Evolutionary conservation across 176 grass and related monocot species (phyloP), one percentile per base, ranked within the genome.

Genomic region (Avena eriantha): DNA sequence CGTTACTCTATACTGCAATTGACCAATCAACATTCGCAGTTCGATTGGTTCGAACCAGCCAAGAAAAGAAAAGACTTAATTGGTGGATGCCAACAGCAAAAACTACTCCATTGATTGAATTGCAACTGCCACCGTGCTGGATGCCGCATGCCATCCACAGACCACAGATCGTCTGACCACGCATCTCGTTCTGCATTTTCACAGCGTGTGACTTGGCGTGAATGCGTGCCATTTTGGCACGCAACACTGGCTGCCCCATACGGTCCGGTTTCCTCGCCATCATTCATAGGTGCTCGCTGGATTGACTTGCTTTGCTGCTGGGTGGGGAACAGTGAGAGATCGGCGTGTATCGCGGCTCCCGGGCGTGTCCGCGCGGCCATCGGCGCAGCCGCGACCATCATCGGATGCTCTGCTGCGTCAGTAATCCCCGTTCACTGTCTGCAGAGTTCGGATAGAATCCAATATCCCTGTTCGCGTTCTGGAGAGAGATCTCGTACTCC

Each of bases 371-470:
- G 77, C 83, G 36, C 41, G 18, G 77, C 83, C 43, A 68, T 8
- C 48, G n/a, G 39, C 43, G 46, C 43, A 63, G 63, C 18, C 51
- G 68, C 69, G 41, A 70, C 72, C 88, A 77, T 86, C 29, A 29
- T 29, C 56, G 85, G 89, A 87, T 80, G 85, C 85, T 73, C 89
- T 49, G 67, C 66, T n/a, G 75, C 74, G 56, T 66, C 80, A 7
- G 75, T 18, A 39, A 80, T 80, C 68, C 68, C 10, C 58, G 75
- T 69, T 7, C 47, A 36, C 80, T 84, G 85, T 91, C 80, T 74
- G 76, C 36, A 8, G 45, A 7, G 9, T 47, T 10, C 10, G 80
- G 36, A 55, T 47, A 65, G 19, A 78, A 81, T 68, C 67, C 65
- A 18, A 49, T 17, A 23, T 7, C 29, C n/a, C 12, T 47, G 69